Conservation (phyloP, 2,329 filamentous ascomycete species). For the Calonectria honghensis region DNA sequence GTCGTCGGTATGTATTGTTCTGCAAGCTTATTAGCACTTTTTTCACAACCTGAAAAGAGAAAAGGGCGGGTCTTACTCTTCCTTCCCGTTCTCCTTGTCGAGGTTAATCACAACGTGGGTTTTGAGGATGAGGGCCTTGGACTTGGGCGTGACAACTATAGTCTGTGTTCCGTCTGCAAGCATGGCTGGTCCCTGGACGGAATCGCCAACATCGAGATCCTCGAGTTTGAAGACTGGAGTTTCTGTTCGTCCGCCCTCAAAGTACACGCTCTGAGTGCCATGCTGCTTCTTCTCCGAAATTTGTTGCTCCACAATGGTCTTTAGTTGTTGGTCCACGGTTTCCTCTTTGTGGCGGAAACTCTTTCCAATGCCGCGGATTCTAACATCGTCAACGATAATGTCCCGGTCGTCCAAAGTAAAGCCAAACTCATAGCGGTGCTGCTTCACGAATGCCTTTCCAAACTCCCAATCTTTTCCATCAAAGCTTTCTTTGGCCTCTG, state of each 20-base stretch:
- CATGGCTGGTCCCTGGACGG: constrained; percentile 87
- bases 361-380: constrained; percentile 91
- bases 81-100: constrained; percentile 70
- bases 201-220: constrained; percentile 82
- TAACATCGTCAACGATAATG: constrained; percentile 92
- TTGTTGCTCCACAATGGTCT: constrained; percentile 77
- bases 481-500: constrained; percentile 76
- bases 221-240: constrained; percentile 90
- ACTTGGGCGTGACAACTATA: constrained; percentile 88
- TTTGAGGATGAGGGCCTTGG: constrained; percentile 84
- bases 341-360: constrained; percentile 87
- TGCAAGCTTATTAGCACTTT: constrained; percentile 21
- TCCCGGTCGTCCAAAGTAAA: constrained; percentile 90
- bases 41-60: not conserved
- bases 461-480: constrained; percentile 85
- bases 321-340: constrained; percentile 89
- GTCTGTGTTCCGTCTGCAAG: constrained; percentile 93
- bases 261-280: constrained; percentile 84
- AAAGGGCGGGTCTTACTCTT: constrained; percentile 54
- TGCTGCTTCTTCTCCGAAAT: constrained; percentile 77
- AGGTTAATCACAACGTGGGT: constrained; percentile 95
- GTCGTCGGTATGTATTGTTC: constrained; percentile 38
- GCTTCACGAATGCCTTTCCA: constrained; percentile 87
- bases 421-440: constrained; percentile 94
- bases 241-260: constrained; percentile 85